Evolutionary conservation across 2,329 filamentous ascomycete species (phyloP).

Genomic region (Botrytis byssoidea): DNA sequence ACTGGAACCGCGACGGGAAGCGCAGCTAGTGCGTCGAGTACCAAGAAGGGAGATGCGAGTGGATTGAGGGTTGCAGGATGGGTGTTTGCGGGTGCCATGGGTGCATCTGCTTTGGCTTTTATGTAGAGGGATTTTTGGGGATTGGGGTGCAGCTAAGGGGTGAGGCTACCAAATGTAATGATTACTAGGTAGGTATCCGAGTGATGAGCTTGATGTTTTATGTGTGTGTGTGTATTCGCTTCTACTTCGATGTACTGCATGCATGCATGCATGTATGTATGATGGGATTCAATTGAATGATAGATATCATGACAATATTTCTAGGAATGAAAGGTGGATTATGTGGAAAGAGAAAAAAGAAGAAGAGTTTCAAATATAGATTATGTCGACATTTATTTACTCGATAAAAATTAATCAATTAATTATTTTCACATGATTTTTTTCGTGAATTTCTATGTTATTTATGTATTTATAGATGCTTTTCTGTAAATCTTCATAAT

Average conservation of each 20-base stretch:
- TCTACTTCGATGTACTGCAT: background rate
- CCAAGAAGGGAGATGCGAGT: conserved; percentile 11
- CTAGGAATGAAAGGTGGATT: background rate
- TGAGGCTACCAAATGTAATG: background rate
- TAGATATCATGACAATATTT: background rate
- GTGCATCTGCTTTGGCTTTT: background rate
- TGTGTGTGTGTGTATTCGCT: background rate
- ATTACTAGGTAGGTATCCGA: background rate
- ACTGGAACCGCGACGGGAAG: background rate
- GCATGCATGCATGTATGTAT: background rate
- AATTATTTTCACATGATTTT: too few relatives aligned
- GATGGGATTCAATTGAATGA: background rate
- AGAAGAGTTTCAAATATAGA: background rate
- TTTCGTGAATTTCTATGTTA: too few relatives aligned
- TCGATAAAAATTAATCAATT: background rate
- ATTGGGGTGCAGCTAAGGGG: background rate
- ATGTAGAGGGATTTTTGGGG: background rate
- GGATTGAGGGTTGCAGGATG: background rate
- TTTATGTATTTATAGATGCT: background rate
- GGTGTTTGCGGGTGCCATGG: background rate
- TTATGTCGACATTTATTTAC: background rate
- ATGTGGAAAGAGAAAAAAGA: background rate
- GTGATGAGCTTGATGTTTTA: background rate
- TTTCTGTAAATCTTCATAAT: background rate
- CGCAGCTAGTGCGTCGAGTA: background rate